Percentiles rank a stretch among this genome's conserved stretches.
phyloP scores from a whole-genome alignment of 2,329 filamentous ascomycete species.

The Fusarium buharicum region DNA sequence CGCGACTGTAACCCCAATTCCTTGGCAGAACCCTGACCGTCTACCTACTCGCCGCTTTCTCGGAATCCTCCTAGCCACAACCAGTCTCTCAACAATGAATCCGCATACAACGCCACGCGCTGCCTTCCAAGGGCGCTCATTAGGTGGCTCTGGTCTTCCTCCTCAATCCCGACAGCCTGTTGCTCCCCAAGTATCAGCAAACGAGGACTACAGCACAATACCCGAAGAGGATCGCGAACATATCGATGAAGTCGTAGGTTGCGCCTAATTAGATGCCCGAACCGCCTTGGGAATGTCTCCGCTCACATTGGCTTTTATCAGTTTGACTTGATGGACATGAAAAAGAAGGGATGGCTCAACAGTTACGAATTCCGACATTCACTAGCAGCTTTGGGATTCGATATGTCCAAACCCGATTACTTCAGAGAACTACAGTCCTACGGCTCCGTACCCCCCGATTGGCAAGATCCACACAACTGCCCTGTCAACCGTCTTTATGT shows the following conservation, averaged over 20 bases:
- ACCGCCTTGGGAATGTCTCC: not conserved
- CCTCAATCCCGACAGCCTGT: slow-evolving; percentile 49
- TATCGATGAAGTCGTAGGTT: slow-evolving; percentile 88
- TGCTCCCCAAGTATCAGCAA: slow-evolving; percentile 50
- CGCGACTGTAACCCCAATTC: slow-evolving; percentile 21
- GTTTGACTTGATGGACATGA: slow-evolving; percentile 96
- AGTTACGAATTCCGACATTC: slow-evolving; percentile 99
- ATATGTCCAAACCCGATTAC: slow-evolving; percentile 86
- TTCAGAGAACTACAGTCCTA: slow-evolving; percentile 82
- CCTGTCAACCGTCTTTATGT: slow-evolving; percentile 59
- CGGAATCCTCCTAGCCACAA: slow-evolving; percentile 27
- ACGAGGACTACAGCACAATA: slow-evolving; percentile 60
- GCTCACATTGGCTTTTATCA: slow-evolving; percentile 51
- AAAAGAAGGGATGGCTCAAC: slow-evolving; percentile 93
- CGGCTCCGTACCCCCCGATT: slow-evolving; percentile 75
- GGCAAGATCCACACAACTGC: slow-evolving; percentile 57
- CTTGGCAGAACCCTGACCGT: slow-evolving; percentile 8
- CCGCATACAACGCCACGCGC: slow-evolving; percentile 53
- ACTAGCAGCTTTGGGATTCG: slow-evolving; percentile 94
- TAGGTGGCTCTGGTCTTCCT: slow-evolving; percentile 48
- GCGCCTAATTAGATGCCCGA: not conserved
- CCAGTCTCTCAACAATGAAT: slow-evolving; percentile 48
- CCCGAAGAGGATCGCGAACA: slow-evolving; percentile 92
- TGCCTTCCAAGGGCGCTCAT: slow-evolving; percentile 50
- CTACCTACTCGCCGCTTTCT: slow-evolving; percentile 16